Evolutionary conservation across 371 early-diverging fungal genomes (phyloP).

Genomic region (Mucor indicus): DNA sequence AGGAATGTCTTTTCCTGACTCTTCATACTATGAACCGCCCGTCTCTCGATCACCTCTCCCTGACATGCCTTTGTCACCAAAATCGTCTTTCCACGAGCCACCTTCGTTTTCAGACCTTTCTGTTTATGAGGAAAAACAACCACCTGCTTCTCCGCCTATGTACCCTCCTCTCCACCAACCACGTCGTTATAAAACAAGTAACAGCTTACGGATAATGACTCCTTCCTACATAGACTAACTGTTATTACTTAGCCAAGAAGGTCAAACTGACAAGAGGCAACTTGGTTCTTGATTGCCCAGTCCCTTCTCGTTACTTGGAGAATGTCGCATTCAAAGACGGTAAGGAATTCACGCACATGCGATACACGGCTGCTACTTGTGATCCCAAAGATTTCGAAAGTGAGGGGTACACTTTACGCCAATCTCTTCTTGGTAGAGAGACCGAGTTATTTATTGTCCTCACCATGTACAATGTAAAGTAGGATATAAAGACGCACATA

Average conservation of each 20-base stretch:
- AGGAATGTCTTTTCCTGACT: background rate
- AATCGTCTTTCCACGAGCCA: too few relatives aligned
- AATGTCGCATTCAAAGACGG: constrained; percentile 55
- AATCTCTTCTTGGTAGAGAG: constrained; percentile 62
- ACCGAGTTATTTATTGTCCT: constrained; percentile 90
- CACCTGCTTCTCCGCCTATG: too few relatives aligned
- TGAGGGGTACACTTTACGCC: constrained; percentile 80
- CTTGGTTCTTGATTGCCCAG: constrained; percentile 74
- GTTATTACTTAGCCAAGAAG: constrained; percentile 22
- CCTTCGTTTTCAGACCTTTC: too few relatives aligned
- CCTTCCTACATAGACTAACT: too few relatives aligned
- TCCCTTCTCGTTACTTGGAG: constrained; percentile 62
- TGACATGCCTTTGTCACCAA: too few relatives aligned
- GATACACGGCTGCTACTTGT: constrained; percentile 84
- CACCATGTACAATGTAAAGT: constrained; percentile 89
- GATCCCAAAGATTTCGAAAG: constrained; percentile 78
- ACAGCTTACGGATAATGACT: too few relatives aligned
- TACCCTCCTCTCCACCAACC: too few relatives aligned
- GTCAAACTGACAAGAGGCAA: constrained; percentile 74
- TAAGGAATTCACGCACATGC: constrained; percentile 75
- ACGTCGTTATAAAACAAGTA: constrained; percentile 62
- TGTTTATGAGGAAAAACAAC: too few relatives aligned
- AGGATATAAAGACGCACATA: background rate
- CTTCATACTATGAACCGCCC: background rate
- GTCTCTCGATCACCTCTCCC: too few relatives aligned